These are phyloP conservation scores for Termitomyces sp. DNA, from an alignment of 768 basidiomycete species.

Conservation along the genomic window DNA sequence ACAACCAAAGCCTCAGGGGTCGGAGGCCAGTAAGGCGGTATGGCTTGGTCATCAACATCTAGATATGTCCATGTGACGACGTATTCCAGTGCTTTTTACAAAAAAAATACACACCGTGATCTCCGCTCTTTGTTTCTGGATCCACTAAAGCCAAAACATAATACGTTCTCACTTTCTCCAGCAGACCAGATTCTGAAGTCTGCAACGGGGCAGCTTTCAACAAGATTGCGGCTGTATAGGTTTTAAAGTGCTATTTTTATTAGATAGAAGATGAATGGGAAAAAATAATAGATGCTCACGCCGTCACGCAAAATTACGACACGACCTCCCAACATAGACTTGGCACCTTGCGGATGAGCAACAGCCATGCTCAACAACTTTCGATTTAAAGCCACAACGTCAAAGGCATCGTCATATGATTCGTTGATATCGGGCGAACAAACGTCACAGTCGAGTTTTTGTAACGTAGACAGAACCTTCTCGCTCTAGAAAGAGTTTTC, in stretches of 20 bases:
- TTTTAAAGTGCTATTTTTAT: conserved; percentile 63
- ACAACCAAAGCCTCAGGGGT: conserved; percentile 41
- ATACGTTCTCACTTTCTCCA: conserved; percentile 55
- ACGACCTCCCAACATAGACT: conserved; percentile 68
- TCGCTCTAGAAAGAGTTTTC: conserved; percentile 54
- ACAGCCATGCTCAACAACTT: conserved; percentile 58
- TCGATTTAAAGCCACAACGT: conserved; percentile 62
- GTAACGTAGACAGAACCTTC: conserved; percentile 56
- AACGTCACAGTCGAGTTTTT: conserved; percentile 62
- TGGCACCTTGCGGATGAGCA: conserved; percentile 59
- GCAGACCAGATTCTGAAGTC: conserved; percentile 36
- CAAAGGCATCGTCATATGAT: conserved; percentile 71
- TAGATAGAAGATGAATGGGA: neutral
- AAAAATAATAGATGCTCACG: conserved; percentile 42
- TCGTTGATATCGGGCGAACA: conserved; percentile 72
- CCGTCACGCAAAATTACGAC: conserved; percentile 81
- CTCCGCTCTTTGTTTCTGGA: conserved; percentile 51
- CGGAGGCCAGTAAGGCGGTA: conserved; percentile 82
- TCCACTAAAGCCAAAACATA: conserved; percentile 73
- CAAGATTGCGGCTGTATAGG: conserved; percentile 67
- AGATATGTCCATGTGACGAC: neutral
- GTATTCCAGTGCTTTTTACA: neutral
- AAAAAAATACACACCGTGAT: conserved; percentile 41
- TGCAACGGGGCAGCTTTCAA: conserved; percentile 61
- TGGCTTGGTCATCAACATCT: conserved; percentile 57